Evolutionary conservation across 345 rosid genomes (phyloP).

Genomic region (Eucalyptus rudis): DNA sequence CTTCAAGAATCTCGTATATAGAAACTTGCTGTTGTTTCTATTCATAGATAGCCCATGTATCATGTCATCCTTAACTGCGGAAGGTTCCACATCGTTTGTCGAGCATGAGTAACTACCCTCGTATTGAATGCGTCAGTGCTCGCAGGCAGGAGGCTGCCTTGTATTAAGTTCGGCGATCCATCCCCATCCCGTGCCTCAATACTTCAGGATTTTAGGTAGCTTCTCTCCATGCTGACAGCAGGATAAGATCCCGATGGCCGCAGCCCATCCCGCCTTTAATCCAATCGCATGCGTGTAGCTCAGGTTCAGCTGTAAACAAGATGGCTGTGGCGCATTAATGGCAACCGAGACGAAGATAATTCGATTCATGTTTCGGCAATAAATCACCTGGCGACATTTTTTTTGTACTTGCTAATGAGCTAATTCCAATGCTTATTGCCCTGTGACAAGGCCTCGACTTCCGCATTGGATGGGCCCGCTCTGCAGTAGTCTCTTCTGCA

Average conservation of each 20-base stretch:
- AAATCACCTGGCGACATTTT: neutral
- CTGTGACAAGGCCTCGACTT: neutral
- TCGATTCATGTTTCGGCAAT: neutral
- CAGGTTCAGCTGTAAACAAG: neutral
- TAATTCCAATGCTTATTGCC: neutral
- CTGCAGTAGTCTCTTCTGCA: neutral
- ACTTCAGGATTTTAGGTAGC: neutral
- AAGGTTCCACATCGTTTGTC: neutral
- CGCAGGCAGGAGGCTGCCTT: neutral
- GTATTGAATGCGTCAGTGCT: neutral
- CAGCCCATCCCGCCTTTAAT: neutral
- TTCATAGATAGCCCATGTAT: neutral
- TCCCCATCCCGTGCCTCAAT: neutral
- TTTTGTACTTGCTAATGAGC: neutral
- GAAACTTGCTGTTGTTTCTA: neutral
- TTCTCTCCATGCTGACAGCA: neutral
- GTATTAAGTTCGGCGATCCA: neutral
- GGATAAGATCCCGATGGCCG: neutral
- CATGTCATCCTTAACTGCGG: neutral
- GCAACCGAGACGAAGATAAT: neutral
- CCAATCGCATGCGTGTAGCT: neutral
- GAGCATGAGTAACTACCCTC: neutral
- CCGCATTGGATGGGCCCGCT: neutral
- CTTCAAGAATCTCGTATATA: neutral
- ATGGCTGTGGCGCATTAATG: neutral